A percentile compares a stretch with the other conserved stretches of the same genome.
phyloP scores from a whole-genome alignment of 371 early-diverging fungal species.

The Rhizopus microsporus region DNA sequence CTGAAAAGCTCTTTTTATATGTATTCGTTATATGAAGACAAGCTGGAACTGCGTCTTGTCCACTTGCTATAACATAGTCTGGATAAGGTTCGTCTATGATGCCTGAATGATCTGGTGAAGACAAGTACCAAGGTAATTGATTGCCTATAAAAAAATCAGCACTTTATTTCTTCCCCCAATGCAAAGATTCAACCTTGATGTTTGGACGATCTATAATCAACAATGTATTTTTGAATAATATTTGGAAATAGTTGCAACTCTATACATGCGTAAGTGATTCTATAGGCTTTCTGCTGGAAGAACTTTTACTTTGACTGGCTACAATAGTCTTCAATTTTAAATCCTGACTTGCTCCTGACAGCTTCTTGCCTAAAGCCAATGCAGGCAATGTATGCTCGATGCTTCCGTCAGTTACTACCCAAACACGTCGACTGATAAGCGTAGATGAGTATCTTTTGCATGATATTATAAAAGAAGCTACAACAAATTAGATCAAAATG shows the following conservation, averaged over 20 bases:
- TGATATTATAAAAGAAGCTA: neutral
- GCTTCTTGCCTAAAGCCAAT: constrained; percentile 23
- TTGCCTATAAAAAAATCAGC: neutral
- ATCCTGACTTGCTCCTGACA: constrained; percentile 11
- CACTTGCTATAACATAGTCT: constrained; percentile 40
- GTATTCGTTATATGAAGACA: constrained; percentile 25
- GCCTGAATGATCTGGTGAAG: constrained; percentile 8
- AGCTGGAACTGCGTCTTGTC: constrained; percentile 38
- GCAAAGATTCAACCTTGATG: constrained; percentile 6
- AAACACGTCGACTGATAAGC: constrained; percentile 10
- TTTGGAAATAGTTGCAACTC: constrained; percentile 25
- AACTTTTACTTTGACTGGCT: constrained; percentile 24
- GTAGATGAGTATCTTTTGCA: constrained; percentile 5
- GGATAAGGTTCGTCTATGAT: constrained; percentile 15
- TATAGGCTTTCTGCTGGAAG: neutral
- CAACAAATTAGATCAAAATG: neutral
- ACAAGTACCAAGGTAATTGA: constrained; percentile 39
- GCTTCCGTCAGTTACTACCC: constrained; percentile 30
- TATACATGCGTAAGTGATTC: neutral
- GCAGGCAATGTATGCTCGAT: constrained; percentile 24
- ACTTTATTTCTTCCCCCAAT: neutral
- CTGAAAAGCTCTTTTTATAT: constrained; percentile 26
- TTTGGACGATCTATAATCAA: constrained; percentile 13
- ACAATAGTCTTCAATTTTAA: constrained; percentile 21
- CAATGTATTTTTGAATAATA: constrained; percentile 28